Percentiles rank a stretch among this genome's conserved stretches.
phyloP scores from a whole-genome alignment of 1,284 basidiomycete genomes.

The Ceratobasidium sp. region DNA sequence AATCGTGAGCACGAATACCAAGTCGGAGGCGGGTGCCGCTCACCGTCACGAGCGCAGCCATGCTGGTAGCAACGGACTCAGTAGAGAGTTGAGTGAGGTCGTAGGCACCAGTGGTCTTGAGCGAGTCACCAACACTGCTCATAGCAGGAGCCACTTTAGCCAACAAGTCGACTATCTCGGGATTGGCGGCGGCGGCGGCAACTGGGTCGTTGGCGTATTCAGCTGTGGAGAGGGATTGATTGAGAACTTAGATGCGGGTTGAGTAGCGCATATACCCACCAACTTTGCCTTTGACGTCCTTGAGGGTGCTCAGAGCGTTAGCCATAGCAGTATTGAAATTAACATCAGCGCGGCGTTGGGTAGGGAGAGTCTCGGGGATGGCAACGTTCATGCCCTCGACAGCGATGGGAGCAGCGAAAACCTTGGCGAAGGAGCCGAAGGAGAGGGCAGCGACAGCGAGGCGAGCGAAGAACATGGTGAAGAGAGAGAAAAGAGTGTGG shows the following conservation, averaged over 20 bases:
- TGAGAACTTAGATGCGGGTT: background rate
- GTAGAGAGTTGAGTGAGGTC: background rate
- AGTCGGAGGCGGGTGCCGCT: background rate
- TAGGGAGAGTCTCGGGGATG: background rate
- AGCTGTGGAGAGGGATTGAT: background rate
- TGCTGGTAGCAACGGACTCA: background rate
- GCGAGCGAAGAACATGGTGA: conserved; percentile 28
- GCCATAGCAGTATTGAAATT: background rate
- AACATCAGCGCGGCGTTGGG: background rate
- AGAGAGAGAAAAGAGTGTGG: conserved; percentile 10
- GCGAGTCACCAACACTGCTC: background rate
- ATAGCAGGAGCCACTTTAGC: background rate
- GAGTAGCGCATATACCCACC: background rate
- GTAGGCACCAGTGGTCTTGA: conserved; percentile 1
- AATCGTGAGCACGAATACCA: background rate
- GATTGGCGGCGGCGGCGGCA: background rate
- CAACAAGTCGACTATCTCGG: background rate
- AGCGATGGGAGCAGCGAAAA: conserved; percentile 16
- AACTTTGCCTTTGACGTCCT: background rate
- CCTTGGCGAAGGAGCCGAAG: conserved; percentile 2
- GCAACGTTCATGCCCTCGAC: background rate
- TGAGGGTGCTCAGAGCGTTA: background rate
- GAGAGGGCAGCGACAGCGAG: conserved; percentile 27
- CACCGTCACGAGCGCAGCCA: background rate
- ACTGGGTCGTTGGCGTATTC: background rate